phyloP scores from a whole-genome alignment of 208 protist genomes.

The Naegleria fowleri region DNA sequence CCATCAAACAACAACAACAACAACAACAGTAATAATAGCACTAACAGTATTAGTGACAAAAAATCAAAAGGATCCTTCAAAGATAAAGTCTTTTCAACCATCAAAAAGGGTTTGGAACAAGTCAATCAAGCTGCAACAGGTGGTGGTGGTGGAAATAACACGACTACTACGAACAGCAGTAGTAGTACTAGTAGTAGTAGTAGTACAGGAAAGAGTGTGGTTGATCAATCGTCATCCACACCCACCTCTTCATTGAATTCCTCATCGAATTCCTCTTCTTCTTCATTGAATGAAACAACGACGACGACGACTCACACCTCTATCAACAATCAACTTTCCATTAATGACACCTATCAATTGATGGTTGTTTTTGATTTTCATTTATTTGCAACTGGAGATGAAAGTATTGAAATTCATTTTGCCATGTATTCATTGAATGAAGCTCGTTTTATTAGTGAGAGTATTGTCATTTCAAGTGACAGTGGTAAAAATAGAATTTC shows the following conservation, averaged over 20 bases:
- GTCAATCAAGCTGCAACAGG: background rate
- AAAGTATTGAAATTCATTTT: background rate
- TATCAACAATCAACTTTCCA: background rate
- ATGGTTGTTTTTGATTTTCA: constrained; percentile 4
- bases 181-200: background rate
- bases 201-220: no score
- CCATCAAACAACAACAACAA: no score
- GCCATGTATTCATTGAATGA: background rate
- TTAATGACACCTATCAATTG: background rate
- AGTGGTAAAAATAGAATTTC: background rate
- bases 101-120: background rate
- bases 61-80: background rate
- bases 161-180: background rate
- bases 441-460: background rate
- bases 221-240: no score
- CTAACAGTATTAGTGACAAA: background rate
- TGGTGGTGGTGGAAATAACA: background rate
- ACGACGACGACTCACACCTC: no score
- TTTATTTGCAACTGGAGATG: background rate
- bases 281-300: no score
- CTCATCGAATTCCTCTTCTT: no score
- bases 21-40: no score
- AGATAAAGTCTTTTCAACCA: background rate
- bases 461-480: background rate
- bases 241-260: no score